These are phyloP conservation scores for Aspergillus haitiensis DNA, from an alignment of 495 filamentous ascomycete species.

Conservation along the genomic window DNA sequence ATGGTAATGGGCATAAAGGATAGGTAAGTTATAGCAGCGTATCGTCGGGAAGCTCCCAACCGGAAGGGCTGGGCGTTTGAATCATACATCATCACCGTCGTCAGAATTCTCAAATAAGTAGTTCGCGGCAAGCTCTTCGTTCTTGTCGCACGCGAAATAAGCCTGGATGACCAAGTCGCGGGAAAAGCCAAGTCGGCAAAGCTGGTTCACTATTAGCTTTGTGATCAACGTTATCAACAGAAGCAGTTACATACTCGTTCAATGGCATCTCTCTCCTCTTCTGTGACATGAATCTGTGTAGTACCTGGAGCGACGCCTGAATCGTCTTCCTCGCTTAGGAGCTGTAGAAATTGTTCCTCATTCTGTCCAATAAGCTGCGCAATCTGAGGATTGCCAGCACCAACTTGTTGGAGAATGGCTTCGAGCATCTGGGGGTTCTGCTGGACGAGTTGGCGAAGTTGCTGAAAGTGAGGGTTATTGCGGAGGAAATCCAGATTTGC, in stretches of 20 bases:
- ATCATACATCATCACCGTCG: constrained; percentile 67
- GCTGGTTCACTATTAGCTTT: constrained; percentile 54
- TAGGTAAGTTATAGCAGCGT: constrained; percentile 12
- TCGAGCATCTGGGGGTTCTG: constrained; percentile 98
- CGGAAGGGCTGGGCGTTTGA: constrained; percentile 1
- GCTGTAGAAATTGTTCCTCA: constrained; percentile 86
- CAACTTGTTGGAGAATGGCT: constrained; percentile 93
- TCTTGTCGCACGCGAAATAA: constrained; percentile 99
- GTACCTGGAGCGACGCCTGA: constrained; percentile 81
- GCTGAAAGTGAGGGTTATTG: constrained; percentile 95
- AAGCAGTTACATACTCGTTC: constrained; percentile 70
- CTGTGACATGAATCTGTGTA: constrained; percentile 85
- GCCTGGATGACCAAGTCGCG: constrained; percentile 94
- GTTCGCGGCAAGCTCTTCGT: constrained; percentile 96
- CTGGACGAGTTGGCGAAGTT: constrained; percentile 93
- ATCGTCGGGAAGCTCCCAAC: constrained; percentile 2
- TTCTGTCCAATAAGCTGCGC: constrained; percentile 86
- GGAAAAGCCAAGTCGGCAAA: constrained; percentile 88
- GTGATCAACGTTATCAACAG: background rate
- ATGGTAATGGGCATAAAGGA: constrained; percentile 17
- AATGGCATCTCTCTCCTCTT: constrained; percentile 95
- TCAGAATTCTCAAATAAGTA: constrained; percentile 97
- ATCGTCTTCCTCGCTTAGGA: constrained; percentile 81
- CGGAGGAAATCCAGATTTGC: constrained; percentile 93
- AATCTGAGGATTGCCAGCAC: constrained; percentile 92